Base-by-base conservation (phyloP, 2,329 filamentous ascomycete species). In the Fusarium sp. region DNA sequence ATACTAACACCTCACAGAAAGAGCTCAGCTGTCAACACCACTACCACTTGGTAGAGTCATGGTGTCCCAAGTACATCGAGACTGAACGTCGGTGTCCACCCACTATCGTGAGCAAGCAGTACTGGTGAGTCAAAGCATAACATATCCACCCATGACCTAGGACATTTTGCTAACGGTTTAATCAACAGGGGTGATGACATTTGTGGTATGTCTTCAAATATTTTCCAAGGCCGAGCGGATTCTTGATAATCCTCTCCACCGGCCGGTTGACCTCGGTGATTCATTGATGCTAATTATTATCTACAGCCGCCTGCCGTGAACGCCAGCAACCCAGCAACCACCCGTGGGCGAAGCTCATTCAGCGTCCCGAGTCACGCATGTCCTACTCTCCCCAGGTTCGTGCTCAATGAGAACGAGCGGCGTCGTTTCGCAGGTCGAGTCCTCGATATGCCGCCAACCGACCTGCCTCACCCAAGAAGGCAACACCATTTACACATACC, bases 1-100 rank as follows among this genome's bases (percentile, higher is more conserved):
- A 51, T 68, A 63, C 67, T 72, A 52, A 72, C 57, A 50, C 10
- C 3, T 23, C 40, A 22, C 64, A 85, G 83, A 83, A 84, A 60
- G 82, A 85, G 62, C 79, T 85, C 62, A 83, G 83, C 75, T 85
- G 84, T 65, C 80, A 83, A 65, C 79, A 80, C 54, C 82, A 85
- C 74, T 84, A 83, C 77, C 84, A 85, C 67, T 73, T 81, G 64
- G 81, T 82, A 56, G 80, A 82, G 62, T 82, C 80, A 25, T 82
- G 81, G 81, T 82, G 81, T 51, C 76, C 78, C 57, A 81, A 81
- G 65, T 82, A 82, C 55, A 82, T 82, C 56, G 78, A 79, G 70
- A 82, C 80, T 13, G 79, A 80, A 64, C 78, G 78, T 61, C 76
- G 81, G 65, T 82, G 81, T 62, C 78, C 78, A 33, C 80, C 80